Conservation (phyloP, 306 rosid species). For the Heteromeles arbutifolia region DNA sequence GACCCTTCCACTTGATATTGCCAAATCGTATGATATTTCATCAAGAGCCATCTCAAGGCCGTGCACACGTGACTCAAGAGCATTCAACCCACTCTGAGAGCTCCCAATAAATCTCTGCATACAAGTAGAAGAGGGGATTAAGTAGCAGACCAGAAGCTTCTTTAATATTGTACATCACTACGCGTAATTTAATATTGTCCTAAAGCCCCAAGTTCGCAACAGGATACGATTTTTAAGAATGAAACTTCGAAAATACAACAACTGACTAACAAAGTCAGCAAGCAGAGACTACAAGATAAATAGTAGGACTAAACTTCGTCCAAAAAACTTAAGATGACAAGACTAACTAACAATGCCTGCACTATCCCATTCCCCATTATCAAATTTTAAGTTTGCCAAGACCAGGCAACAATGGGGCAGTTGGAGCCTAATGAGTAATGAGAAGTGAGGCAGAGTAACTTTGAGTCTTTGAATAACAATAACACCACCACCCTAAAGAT, state of each 20-base stretch:
- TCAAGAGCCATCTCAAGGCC: constrained; percentile 89
- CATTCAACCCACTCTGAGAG: constrained; percentile 81
- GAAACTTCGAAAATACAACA: not conserved
- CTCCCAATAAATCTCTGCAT: constrained; percentile 86
- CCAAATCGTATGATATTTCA: constrained; percentile 83
- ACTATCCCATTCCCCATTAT: not conserved
- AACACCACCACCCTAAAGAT: not conserved
- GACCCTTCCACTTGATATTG: constrained; percentile 60
- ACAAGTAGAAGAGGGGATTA: constrained; percentile 14
- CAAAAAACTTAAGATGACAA: not conserved
- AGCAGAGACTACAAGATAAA: not conserved
- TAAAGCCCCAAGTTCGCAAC: not conserved
- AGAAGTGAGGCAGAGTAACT: not conserved
- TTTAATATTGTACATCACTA: not conserved
- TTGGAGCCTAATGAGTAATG: not conserved
- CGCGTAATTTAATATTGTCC: not conserved
- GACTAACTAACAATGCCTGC: not conserved
- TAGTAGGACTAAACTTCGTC: not conserved
- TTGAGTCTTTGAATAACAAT: not conserved
- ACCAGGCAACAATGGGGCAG: not conserved
- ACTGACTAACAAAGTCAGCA: not conserved
- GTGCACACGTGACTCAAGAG: constrained; percentile 79
- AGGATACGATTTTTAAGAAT: not conserved
- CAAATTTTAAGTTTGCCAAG: not conserved
- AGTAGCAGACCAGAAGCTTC: constrained; percentile 16